Percentiles rank a stretch among this genome's conserved stretches.
Conservation (phyloP, 305 asterid species). For the Plantago lanceolata region DNA sequence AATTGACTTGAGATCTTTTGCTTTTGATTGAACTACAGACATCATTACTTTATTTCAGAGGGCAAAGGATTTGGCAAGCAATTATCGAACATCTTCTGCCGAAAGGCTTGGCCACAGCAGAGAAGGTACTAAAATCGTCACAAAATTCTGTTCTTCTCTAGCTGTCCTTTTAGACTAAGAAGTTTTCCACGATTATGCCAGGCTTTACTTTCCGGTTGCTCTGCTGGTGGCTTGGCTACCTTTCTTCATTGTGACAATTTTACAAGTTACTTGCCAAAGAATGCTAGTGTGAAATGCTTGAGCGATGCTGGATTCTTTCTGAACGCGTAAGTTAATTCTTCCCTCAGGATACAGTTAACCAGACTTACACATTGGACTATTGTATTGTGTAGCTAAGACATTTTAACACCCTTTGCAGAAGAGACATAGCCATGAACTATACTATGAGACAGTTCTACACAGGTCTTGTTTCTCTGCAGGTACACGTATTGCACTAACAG, state of each 20-base stretch:
- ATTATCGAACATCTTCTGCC: slow-evolving; percentile 81
- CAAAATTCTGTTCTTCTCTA: background rate
- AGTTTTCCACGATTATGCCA: slow-evolving; percentile 23
- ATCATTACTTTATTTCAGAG: slow-evolving; percentile 80
- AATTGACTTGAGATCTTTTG: slow-evolving; percentile 22
- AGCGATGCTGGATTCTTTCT: slow-evolving; percentile 92
- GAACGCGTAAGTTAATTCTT: slow-evolving; percentile 67
- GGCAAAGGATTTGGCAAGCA: slow-evolving; percentile 84
- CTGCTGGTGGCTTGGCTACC: slow-evolving; percentile 89
- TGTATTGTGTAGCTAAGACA: background rate
- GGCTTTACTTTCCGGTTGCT: slow-evolving; percentile 95
- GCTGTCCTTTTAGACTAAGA: background rate
- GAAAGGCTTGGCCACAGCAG: slow-evolving; percentile 67
- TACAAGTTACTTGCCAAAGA: slow-evolving; percentile 55
- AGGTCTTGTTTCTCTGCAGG: slow-evolving; percentile 61
- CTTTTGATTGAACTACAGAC: slow-evolving; percentile 58
- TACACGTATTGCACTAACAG: slow-evolving; percentile 7
- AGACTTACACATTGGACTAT: background rate
- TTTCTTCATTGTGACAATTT: slow-evolving; percentile 77
- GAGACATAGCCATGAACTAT: slow-evolving; percentile 64
- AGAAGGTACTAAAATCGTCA: slow-evolving; percentile 44
- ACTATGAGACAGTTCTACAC: slow-evolving; percentile 61
- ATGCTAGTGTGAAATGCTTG: slow-evolving; percentile 74
- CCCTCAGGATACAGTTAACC: background rate
- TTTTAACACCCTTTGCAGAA: slow-evolving; percentile 44